Conservation (phyloP, 306 rosid species). For the Coriaria nepalensis region DNA sequence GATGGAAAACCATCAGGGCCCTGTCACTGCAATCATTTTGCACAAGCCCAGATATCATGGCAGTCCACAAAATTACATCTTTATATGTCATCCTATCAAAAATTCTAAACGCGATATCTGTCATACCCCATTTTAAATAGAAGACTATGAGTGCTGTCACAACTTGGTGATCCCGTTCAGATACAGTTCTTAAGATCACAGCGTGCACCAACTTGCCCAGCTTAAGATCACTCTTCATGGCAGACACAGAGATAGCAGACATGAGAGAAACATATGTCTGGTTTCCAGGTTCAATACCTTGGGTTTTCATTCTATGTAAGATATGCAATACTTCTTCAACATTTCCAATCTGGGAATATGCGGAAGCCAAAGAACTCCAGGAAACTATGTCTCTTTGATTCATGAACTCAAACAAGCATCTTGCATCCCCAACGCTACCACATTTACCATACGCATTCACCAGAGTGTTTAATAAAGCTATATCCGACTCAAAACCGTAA, state of each 20-base stretch:
- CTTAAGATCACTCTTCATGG: constrained; percentile 3
- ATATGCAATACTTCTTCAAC: constrained; percentile 10
- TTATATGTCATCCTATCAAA: constrained; percentile 1
- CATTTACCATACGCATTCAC: constrained; percentile 11
- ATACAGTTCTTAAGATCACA: constrained; percentile 1
- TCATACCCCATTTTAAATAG: constrained; percentile 8
- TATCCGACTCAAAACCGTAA: constrained; percentile 10
- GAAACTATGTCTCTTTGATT: constrained; percentile 11
- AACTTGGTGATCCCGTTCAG: constrained; percentile 11
- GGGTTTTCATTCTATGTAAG: constrained; percentile 6
- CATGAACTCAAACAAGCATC: constrained; percentile 13
- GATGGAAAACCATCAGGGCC: constrained; percentile 11
- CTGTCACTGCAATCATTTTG: constrained; percentile 12
- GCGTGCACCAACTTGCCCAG: constrained; percentile 14
- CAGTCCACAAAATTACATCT: constrained; percentile 14
- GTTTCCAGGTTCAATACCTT: constrained; percentile 7
- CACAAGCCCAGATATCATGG: constrained; percentile 16
- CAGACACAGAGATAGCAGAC: constrained; percentile 12
- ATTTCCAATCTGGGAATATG: constrained; percentile 6
- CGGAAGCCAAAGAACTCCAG: constrained; percentile 10
- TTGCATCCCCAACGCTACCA: constrained; percentile 11
- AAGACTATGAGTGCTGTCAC: constrained; percentile 8
- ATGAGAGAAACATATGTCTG: constrained; percentile 8
- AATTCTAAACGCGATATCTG: constrained; percentile 1
- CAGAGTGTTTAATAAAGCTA: constrained; percentile 9